Evolutionary conservation across 345 rosid species (phyloP), one percentile per base, ranked within the genome.

Genomic region (Capsella bursapastoris): DNA sequence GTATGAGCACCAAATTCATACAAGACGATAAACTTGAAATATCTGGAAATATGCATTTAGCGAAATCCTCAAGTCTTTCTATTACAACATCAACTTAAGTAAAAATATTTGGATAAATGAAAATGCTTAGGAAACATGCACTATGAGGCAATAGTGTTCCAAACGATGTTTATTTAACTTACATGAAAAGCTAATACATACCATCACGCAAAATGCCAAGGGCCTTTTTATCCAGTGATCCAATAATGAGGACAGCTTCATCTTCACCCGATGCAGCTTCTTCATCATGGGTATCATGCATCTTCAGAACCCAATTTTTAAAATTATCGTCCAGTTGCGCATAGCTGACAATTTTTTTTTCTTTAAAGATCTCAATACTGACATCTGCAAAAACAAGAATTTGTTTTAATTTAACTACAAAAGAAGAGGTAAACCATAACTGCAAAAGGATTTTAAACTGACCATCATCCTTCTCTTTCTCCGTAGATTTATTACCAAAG

Each of bases 221-320:
- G 53, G 73, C 79, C 70, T 79, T 86, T 76, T 81, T 87, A 70
- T 85, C 84, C 70, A 69, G 28, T 44, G 86, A 47, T 14, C 35
- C 63, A 37, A 85, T 60, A 34, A 91, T 37, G 59, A 83, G 62
- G 59, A 82, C 49, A 18, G 87, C 83, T 18, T 82, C 82, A 84
- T 87, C 97, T 73, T 72, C 88, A 40, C 88, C 90, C 7, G 78
- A 55, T n/a, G 59, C 73, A 32, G 81, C 73, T 69, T 91, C 97
- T 79, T 82, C 82, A 70, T 91, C 97, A 73, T 87, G 86, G 27
- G 8, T 55, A 4, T 70, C 58, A 79, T 91, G 97, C 92, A 91
- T 91, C 58, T 79, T 68, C 47, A 84, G 62, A 79, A 91, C 81
- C 97, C 97, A 91, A 4, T 84, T 82, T 73, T 76, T 79, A 81